Evolutionary conservation across 2,329 filamentous ascomycete species (phyloP).

Genomic region (Aspergillus proliferans): DNA sequence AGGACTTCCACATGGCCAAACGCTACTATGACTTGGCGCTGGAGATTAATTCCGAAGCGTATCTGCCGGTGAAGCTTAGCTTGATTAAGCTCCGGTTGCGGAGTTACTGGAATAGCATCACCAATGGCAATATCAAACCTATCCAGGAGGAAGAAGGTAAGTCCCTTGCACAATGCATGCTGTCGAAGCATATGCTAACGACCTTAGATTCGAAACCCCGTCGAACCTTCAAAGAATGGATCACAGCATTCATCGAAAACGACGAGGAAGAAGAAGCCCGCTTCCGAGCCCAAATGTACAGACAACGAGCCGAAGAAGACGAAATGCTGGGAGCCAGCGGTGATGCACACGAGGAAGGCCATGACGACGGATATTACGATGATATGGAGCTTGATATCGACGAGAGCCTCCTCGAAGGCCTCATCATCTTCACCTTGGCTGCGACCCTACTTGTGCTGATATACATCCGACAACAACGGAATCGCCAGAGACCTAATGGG

Average conservation of each 20-base stretch:
- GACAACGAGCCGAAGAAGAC: conserved; percentile 31
- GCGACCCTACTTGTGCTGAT: conserved; percentile 69
- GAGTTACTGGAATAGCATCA: conserved; percentile 92
- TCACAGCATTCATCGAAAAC: conserved; percentile 73
- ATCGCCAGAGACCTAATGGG: conserved; percentile 32
- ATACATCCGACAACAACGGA: conserved; percentile 58
- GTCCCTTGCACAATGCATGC: conserved; percentile 18
- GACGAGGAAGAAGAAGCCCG: conserved; percentile 58
- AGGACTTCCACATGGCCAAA: conserved; percentile 96
- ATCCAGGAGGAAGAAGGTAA: conserved; percentile 84
- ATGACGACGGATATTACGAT: conserved; percentile 52
- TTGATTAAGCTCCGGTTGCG: conserved; percentile 76
- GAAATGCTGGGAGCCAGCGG: conserved; percentile 21
- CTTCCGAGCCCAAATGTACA: conserved; percentile 54
- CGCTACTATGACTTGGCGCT: conserved; percentile 90
- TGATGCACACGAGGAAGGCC: conserved; percentile 20
- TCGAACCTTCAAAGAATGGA: conserved; percentile 78
- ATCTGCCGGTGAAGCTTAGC: conserved; percentile 83
- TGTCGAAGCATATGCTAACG: not conserved
- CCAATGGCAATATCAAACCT: conserved; percentile 81
- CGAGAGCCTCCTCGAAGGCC: conserved; percentile 74
- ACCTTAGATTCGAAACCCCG: conserved; percentile 59
- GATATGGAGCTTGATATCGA: conserved; percentile 60
- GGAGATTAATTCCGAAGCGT: conserved; percentile 87
- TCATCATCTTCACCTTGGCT: conserved; percentile 74